These are phyloP conservation scores for Vigna mungo DNA, from an alignment of 306 rosid species.

Conservation along the genomic window DNA sequence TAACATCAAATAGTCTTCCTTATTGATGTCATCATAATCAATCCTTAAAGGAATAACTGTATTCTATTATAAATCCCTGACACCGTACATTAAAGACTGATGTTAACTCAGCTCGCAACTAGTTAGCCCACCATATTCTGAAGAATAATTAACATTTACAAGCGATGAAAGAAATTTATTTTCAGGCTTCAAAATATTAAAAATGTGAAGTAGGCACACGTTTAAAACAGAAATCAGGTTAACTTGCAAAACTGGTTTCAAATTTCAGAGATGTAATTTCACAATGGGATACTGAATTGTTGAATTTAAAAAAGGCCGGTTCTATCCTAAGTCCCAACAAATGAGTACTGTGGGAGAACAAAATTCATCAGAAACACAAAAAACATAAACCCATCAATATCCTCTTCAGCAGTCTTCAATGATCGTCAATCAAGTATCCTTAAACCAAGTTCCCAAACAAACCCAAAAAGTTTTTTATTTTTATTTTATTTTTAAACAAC, in stretches of 20 bases:
- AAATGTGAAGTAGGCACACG: neutral
- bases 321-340: neutral
- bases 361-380: neutral
- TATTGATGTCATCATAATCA: neutral
- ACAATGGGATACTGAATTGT: slow-evolving; percentile 1
- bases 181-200: neutral
- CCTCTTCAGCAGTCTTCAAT: neutral
- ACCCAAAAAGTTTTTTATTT: neutral
- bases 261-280: neutral
- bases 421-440: slow-evolving; percentile 3
- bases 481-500: no score
- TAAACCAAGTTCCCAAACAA: slow-evolving; percentile 26
- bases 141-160: slow-evolving; percentile 7
- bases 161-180: neutral
- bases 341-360: neutral
- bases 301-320: neutral
- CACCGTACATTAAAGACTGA: neutral
- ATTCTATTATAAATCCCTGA: slow-evolving; percentile 2
- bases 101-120: neutral
- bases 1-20: neutral
- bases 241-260: neutral
- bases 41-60: neutral
- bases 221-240: neutral
- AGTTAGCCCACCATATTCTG: slow-evolving; percentile 7
- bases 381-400: neutral